Evolutionary conservation across 352 stramenopile genomes (phyloP), one percentile per base, ranked within the genome.

Genomic region (Phytophthora tubulina): DNA sequence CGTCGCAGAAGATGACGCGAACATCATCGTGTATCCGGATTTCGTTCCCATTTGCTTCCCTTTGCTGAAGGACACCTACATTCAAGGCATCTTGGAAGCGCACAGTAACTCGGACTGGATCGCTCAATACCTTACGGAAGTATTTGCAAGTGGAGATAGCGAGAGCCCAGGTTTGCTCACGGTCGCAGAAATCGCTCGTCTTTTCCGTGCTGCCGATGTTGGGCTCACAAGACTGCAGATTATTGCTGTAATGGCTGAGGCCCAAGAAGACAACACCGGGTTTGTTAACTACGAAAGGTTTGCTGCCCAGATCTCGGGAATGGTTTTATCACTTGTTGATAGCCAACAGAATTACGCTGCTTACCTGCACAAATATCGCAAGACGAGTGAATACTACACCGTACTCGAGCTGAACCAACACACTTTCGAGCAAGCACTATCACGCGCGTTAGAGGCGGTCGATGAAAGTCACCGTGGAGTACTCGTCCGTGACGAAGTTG

Each of bases 271-370:
- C 75, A 87, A 90, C 30, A 89, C 82, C 13, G 86, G 86, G 10
- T 90, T 92, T 36, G 80, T 94, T 45, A 81, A 86, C 63, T 94
- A 92, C 54, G 85, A 96, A 48, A 88, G 83, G 45, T 94, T 93
- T 54, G 82, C 78, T 6, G 74, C 70, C 30, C 83, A 90, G 44
- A 84, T 91, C 30, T 80, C 86, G 4, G 77, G 79, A 38, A 95
- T 95, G 86, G 82, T 86, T 57, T 60, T 94, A 21, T 74, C 82
- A 15, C 78, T 95, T 21, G 67, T 82, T 27, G 85, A 94, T 59
- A 88, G 69, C 27, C 84, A 96, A 66, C 75, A 91, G 38, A 75
- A 78, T 0, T 89, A 86, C 36, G 79, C 84, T 2, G 30, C 77
- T 53, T 91, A 84, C 46, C 54, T 93, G 27, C 81, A 84, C 31